A percentile compares a stretch with the other conserved stretches of the same genome.
These are phyloP conservation scores for Fusarium caatingaense DNA, from an alignment of 2,329 filamentous ascomycete species.

Conservation along the genomic window DNA sequence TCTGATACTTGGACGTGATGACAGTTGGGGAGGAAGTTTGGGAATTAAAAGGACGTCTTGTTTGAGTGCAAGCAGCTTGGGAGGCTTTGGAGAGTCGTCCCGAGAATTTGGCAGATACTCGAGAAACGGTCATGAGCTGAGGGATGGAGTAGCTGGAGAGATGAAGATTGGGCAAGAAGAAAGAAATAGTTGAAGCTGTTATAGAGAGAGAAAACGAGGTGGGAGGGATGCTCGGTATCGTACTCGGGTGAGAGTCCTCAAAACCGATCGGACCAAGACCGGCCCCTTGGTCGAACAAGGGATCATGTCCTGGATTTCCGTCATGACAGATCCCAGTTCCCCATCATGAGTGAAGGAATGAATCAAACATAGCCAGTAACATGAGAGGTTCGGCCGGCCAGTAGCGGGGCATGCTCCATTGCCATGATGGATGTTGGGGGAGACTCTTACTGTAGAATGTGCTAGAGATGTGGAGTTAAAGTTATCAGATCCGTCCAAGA, in stretches of 20 bases:
- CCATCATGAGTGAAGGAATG: constrained; percentile 17
- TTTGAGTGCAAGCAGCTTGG: constrained; percentile 13
- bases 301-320: constrained; percentile 9
- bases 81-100: constrained; percentile 20
- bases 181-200: constrained; percentile 3
- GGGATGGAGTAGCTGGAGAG: not conserved
- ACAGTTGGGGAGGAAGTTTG: constrained; percentile 9
- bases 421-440: constrained; percentile 20
- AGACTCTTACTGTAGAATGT: constrained; percentile 19
- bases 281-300: constrained; percentile 7
- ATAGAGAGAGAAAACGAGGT: not conserved
- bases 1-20: constrained; percentile 13
- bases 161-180: not conserved
- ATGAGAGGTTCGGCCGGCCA: not conserved
- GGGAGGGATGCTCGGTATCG: constrained; percentile 21
- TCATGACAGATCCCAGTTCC: constrained; percentile 7
- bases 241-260: constrained; percentile 15
- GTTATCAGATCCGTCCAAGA: constrained; percentile 49
- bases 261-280: constrained; percentile 38
- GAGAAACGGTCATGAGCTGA: constrained; percentile 39
- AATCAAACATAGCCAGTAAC: constrained; percentile 23
- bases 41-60: constrained; percentile 14
- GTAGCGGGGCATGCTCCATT: constrained; percentile 38
- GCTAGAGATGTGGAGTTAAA: constrained; percentile 43
- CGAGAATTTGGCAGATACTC: constrained; percentile 28